phyloP scores from a whole-genome alignment of 148 eudicot species.

The Rhododendron ovatum region DNA sequence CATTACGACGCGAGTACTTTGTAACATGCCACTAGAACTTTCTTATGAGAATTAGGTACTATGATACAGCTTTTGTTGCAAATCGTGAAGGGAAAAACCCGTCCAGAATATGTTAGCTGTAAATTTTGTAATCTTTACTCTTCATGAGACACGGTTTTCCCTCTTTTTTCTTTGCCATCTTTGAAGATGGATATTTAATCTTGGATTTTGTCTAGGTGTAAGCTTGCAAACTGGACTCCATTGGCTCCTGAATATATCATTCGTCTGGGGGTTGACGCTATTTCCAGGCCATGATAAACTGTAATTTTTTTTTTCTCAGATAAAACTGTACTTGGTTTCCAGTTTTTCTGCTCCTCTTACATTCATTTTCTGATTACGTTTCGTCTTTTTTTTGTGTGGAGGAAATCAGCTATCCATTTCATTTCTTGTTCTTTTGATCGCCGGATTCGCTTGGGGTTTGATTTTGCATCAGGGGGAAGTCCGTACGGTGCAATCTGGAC shows the following conservation, averaged over 20 bases:
- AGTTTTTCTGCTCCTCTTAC: background rate
- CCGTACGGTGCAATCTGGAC: background rate
- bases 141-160: background rate
- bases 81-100: constrained; percentile 5
- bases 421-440: background rate
- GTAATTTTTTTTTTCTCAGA: too few relatives aligned
- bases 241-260: background rate
- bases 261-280: background rate
- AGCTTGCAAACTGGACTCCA: background rate
- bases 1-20: constrained; percentile 56
- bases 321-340: background rate
- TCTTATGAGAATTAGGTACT: constrained; percentile 31
- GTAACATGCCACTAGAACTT: constrained; percentile 59
- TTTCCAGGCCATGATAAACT: background rate
- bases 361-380: background rate
- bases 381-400: too few relatives aligned
- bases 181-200: background rate
- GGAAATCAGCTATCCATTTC: background rate
- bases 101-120: constrained; percentile 10
- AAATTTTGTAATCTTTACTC: background rate
- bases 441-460: background rate
- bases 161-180: background rate
- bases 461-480: background rate
- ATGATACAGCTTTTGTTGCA: constrained; percentile 3
- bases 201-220: background rate